Conservation (phyloP, 2,329 filamentous ascomycete genomes). For the Ophioceras dolichostomum region DNA sequence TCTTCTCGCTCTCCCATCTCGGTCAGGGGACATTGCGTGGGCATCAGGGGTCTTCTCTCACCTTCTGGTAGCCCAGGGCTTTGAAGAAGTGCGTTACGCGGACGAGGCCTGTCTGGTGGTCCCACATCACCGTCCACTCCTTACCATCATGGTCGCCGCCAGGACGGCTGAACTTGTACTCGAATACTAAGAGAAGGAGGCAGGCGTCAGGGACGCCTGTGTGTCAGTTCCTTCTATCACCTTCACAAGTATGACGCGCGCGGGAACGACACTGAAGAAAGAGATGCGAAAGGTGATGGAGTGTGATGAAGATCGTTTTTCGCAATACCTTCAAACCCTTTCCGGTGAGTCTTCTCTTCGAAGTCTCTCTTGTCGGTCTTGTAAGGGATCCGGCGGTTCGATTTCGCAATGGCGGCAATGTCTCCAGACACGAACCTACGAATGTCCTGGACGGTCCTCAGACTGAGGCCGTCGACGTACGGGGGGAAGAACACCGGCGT, state of each 20-base stretch:
- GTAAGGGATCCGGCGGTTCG: constrained; percentile 74
- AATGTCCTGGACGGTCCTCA: no score
- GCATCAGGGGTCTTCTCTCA: constrained; percentile 17
- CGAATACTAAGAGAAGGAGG: constrained; percentile 48
- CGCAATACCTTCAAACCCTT: constrained; percentile 80
- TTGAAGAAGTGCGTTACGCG: constrained; percentile 94
- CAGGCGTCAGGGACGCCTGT: no score
- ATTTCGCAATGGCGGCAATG: constrained; percentile 47
- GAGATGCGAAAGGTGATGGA: no score
- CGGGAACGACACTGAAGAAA: no score
- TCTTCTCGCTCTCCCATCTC: no score
- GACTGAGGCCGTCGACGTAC: no score
- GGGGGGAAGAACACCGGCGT: no score
- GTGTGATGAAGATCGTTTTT: no score
- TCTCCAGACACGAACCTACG: constrained; percentile 54
- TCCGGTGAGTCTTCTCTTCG: constrained; percentile 70
- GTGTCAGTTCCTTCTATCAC: no score
- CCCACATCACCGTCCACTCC: constrained; percentile 80
- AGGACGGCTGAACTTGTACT: constrained; percentile 69
- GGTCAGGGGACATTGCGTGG: no score
- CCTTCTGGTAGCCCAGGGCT: constrained; percentile 78
- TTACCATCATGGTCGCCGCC: constrained; percentile 36
- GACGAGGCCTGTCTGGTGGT: constrained; percentile 89
- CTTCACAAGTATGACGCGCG: no score
- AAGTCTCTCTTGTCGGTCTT: constrained; percentile 91